Evolutionary conservation across 192 early-diverging fungal genomes (phyloP).

Genomic region (Podila clonocystis): DNA sequence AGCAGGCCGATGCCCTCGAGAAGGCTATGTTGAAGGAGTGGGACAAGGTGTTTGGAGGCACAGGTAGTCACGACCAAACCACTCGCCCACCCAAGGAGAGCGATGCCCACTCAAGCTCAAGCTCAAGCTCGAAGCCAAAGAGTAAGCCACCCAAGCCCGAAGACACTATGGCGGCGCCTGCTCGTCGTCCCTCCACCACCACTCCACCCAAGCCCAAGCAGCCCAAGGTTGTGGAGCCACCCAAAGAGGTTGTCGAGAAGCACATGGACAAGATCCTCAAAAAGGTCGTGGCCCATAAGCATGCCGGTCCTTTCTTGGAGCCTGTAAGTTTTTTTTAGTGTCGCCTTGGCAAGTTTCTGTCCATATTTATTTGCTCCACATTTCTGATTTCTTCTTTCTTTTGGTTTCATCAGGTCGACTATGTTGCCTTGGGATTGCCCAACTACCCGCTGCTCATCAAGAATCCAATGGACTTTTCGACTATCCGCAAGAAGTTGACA

Average conservation of each 20-base stretch:
- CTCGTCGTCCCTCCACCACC: background rate
- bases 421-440: slow-evolving; percentile 54
- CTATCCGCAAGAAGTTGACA: slow-evolving; percentile 67
- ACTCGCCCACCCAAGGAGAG: background rate
- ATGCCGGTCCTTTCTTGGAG: slow-evolving; percentile 50
- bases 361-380: background rate
- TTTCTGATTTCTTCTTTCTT: background rate
- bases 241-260: slow-evolving; percentile 28
- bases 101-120: too few species aligned
- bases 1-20: slow-evolving; percentile 63
- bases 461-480: slow-evolving; percentile 79
- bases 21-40: slow-evolving; percentile 43
- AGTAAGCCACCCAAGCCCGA: slow-evolving; percentile 20
- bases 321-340: slow-evolving; percentile 44
- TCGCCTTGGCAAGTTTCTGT: background rate
- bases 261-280: slow-evolving; percentile 50
- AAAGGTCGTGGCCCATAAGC: slow-evolving; percentile 47
- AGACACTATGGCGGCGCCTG: slow-evolving; percentile 5
- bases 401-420: slow-evolving; percentile 49
- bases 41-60: slow-evolving; percentile 47
- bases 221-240: slow-evolving; percentile 23
- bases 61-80: background rate
- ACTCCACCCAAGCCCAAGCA: slow-evolving; percentile 29
- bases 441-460: slow-evolving; percentile 61
- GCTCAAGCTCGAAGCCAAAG: slow-evolving; percentile 19